Conservation (phyloP, 139 green algal species). For the Trebouxia sp. region DNA sequence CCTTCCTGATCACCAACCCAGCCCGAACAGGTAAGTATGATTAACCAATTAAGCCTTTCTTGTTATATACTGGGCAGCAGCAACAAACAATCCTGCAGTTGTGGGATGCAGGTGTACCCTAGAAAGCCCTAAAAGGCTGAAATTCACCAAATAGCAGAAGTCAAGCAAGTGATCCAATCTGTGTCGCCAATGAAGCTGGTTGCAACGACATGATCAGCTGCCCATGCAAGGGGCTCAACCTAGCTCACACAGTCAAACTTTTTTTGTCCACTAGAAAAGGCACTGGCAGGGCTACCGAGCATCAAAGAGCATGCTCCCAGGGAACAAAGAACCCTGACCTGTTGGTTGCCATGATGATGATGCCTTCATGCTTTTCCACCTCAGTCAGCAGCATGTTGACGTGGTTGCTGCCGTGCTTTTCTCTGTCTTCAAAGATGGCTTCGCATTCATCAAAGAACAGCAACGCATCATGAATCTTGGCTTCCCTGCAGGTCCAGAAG, state of each 20-base stretch:
- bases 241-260: no score
- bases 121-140: background rate
- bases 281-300: no score
- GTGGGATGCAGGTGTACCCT: background rate
- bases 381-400: constrained; percentile 36
- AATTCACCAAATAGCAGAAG: no score
- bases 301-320: no score
- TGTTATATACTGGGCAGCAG: background rate
- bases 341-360: constrained; percentile 30
- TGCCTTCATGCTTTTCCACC: constrained; percentile 35
- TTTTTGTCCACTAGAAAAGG: no score
- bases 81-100: background rate
- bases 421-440: constrained; percentile 32
- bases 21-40: constrained; percentile 29
- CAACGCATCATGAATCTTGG: constrained; percentile 36
- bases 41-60: background rate
- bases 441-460: constrained; percentile 32
- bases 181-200: no score
- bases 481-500: constrained; percentile 7
- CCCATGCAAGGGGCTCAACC: no score
- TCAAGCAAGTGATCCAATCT: no score
- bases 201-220: no score
- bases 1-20: constrained; percentile 23
- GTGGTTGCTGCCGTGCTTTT: constrained; percentile 18
- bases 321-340: background rate